Conservation (phyloP, 1,284 basidiomycete genomes). For the Schizophyllum amplum region DNA sequence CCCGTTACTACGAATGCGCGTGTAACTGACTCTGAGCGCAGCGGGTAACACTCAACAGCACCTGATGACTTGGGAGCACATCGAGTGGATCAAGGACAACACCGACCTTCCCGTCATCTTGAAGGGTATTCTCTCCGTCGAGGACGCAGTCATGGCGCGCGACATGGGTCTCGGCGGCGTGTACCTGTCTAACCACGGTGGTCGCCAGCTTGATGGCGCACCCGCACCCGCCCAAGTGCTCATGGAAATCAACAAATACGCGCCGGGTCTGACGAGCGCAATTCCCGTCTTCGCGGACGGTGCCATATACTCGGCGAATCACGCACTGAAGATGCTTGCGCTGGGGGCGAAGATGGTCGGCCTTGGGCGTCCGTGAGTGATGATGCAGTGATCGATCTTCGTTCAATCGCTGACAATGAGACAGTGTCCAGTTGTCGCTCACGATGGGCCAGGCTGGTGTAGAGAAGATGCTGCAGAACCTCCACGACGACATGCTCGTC, state of each 20-base stretch:
- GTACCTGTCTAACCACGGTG: slow-evolving; percentile 28
- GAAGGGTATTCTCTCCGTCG: slow-evolving; percentile 23
- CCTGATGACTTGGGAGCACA: background rate
- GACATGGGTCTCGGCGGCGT: slow-evolving; percentile 26
- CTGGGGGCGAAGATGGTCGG: slow-evolving; percentile 22
- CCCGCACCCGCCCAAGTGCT: slow-evolving; percentile 25
- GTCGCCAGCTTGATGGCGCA: slow-evolving; percentile 27
- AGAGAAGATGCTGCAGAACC: slow-evolving; percentile 16
- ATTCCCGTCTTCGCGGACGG: slow-evolving; percentile 25
- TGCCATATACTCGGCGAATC: slow-evolving; percentile 20
- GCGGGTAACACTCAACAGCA: background rate
- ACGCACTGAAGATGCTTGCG: slow-evolving; percentile 19
- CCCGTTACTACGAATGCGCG: slow-evolving; percentile 15
- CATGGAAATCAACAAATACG: slow-evolving; percentile 22
- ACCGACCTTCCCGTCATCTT: slow-evolving; percentile 21
- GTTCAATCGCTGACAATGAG: background rate
- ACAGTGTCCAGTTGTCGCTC: slow-evolving; percentile 20
- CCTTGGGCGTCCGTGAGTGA: slow-evolving; percentile 16
- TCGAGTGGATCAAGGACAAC: slow-evolving; percentile 20
- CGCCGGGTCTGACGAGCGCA: slow-evolving; percentile 19
- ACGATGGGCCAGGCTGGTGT: slow-evolving; percentile 22
- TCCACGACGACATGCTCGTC: slow-evolving; percentile 12
- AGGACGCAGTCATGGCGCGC: slow-evolving; percentile 25
- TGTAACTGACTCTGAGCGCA: slow-evolving; percentile 1
- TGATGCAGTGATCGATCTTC: background rate